phyloP scores from a whole-genome alignment of 2,329 filamentous ascomycete genomes.

The Ceratocystis eucalypticola region DNA sequence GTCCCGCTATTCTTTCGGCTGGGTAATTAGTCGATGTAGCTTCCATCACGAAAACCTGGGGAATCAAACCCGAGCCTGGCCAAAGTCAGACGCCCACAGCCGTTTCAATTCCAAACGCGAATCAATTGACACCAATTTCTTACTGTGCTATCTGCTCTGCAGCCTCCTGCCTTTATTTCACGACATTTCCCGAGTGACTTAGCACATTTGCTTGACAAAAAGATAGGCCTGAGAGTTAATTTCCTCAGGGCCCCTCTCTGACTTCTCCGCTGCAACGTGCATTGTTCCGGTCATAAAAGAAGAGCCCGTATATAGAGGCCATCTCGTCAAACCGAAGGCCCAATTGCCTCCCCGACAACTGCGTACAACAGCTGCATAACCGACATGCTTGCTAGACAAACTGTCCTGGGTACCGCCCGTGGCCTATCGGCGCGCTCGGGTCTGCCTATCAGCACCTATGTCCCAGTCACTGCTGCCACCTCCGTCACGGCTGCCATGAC shows the following conservation, averaged over 20 bases:
- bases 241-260: not conserved
- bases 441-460: not conserved
- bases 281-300: not conserved
- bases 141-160: too few species aligned
- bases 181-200: not conserved
- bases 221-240: not conserved
- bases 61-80: not conserved
- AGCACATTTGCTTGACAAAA: not conserved
- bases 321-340: too few species aligned
- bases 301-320: not conserved
- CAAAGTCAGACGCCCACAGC: too few species aligned
- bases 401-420: not conserved
- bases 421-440: not conserved
- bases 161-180: too few species aligned
- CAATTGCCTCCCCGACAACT: not conserved
- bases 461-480: not conserved
- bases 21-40: not conserved
- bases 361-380: not conserved
- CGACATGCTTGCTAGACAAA: not conserved
- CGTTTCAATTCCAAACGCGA: too few species aligned
- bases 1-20: not conserved
- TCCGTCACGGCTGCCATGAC: not conserved
- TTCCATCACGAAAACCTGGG: constrained; percentile 5
- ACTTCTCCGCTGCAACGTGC: not conserved
- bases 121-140: too few species aligned